These are phyloP conservation scores for Fusarium sarcochroum DNA, from an alignment of 2,329 filamentous ascomycete species.

Conservation along the genomic window DNA sequence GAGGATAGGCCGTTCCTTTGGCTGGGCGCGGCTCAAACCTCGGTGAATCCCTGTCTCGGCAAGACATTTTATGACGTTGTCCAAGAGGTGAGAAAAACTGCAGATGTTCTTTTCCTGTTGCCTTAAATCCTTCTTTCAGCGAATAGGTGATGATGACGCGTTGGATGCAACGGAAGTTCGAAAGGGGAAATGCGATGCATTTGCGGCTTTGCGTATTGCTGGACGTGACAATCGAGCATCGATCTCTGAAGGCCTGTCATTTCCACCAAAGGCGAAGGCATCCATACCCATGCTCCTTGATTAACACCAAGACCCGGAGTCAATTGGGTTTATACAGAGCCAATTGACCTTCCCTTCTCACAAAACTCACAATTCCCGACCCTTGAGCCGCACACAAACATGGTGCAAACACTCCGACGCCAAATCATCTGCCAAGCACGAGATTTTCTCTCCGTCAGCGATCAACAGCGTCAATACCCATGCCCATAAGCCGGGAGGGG, in stretches of 20 bases:
- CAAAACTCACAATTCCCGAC: not conserved
- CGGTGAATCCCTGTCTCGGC: constrained; percentile 39
- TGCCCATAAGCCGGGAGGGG: constrained; percentile 6
- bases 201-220: not conserved
- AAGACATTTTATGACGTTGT: constrained; percentile 36
- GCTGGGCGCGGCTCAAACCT: constrained; percentile 27
- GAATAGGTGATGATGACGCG: constrained; percentile 18
- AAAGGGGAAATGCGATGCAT: not conserved
- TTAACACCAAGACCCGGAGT: not conserved
- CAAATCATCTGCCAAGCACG: not conserved
- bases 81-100: constrained; percentile 19
- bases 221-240: not conserved
- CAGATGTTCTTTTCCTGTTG: constrained; percentile 11
- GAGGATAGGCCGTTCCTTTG: constrained; percentile 11
- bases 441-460: not conserved
- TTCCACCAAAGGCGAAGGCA: not conserved
- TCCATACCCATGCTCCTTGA: not conserved
- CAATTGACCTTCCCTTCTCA: not conserved
- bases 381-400: not conserved
- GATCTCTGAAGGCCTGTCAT: accelerated
- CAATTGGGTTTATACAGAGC: not conserved
- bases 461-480: constrained; percentile 10
- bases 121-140: not conserved
- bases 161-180: not conserved
- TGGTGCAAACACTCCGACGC: not conserved